Base-by-base conservation (phyloP, 805 yeast genomes). In the Tetrapisispora fleetii region DNA sequence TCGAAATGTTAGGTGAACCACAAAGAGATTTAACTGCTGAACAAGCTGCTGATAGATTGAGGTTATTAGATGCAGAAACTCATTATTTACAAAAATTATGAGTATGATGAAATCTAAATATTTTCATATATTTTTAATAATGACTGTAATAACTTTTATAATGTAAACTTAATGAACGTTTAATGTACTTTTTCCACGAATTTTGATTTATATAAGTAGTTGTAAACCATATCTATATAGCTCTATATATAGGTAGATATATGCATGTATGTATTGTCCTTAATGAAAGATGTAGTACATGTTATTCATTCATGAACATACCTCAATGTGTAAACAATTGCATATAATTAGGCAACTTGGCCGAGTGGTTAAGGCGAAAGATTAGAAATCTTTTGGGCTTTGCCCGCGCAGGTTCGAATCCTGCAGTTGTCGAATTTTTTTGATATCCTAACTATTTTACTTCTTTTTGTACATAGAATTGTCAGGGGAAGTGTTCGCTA, bases 331-430 rank as follows among this genome's bases (percentile, higher is more conserved):
- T 24, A 4, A 6, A 8, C 8, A 24, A 24, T 24, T 24, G 8
- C 4, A 6, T 24, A 6, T 32, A 32, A 27, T 27, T 22, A 18
- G 72, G 70, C 72, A 67, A 63, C 68, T 67, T 75, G 79, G 77
- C 79, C 79, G 78, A 74, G 78, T 71, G 78, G 78, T 74, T 74
- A 74, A 74, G 78, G 78, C 77, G 78, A 74, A 73, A 74, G 78
- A 74, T 72, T 70, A 69, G 74, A 69, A 69, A 72, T 71, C 75
- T 70, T 70, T 71, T 71, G 75, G 76, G 75, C 69, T 63, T 66
- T 69, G 66, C 74, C 75, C 74, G 75, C 75, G 74, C 74, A 71
- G 75, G 75, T 75, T 77, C 81, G 79, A 77, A 65, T 76, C 81
- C 80, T 76, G 81, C 80, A 72, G 80, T 72, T 76, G 80, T 76